These are phyloP conservation scores for Gastroboletus turbinatus DNA, from an alignment of 1,284 basidiomycete genomes.

Conservation along the genomic window DNA sequence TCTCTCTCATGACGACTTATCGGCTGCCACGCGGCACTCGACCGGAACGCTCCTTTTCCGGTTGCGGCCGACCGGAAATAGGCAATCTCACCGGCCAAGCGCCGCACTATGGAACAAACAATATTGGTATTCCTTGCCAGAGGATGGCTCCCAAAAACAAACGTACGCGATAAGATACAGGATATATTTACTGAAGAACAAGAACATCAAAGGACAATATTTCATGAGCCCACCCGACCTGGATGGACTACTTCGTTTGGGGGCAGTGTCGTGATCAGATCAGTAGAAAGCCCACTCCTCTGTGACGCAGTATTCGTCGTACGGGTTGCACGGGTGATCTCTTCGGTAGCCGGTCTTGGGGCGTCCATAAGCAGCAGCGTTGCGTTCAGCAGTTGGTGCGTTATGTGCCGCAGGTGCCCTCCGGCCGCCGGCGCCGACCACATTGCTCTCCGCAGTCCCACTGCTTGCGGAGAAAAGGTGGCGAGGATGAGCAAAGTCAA, in stretches of 20 bases:
- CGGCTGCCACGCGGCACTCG: constrained; percentile 5
- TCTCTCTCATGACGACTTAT: constrained; percentile 19
- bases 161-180: constrained; percentile 23
- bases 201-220: constrained; percentile 7
- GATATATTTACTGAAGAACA: constrained; percentile 14
- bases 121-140: constrained; percentile 19
- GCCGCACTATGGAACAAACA: not conserved
- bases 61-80: constrained; percentile 6
- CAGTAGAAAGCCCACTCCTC: constrained; percentile 72
- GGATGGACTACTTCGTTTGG: constrained; percentile 2
- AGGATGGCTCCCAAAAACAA: constrained; percentile 6
- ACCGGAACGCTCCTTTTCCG: constrained; percentile 24
- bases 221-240: constrained; percentile 7
- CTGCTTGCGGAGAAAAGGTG: constrained; percentile 35
- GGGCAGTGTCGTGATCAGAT: constrained; percentile 9
- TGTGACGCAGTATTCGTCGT: constrained; percentile 64
- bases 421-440: constrained; percentile 33
- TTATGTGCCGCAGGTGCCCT: constrained; percentile 22
- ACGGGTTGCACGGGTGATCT: constrained; percentile 55
- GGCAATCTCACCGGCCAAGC: not conserved
- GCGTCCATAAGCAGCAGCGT: constrained; percentile 31
- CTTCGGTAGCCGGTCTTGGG: constrained; percentile 36
- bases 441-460: constrained; percentile 36
- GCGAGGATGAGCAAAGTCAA: constrained; percentile 32
- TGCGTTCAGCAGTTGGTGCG: constrained; percentile 28